Conservation (phyloP, 176 grass and related monocot species). For the Typha latifolia region DNA sequence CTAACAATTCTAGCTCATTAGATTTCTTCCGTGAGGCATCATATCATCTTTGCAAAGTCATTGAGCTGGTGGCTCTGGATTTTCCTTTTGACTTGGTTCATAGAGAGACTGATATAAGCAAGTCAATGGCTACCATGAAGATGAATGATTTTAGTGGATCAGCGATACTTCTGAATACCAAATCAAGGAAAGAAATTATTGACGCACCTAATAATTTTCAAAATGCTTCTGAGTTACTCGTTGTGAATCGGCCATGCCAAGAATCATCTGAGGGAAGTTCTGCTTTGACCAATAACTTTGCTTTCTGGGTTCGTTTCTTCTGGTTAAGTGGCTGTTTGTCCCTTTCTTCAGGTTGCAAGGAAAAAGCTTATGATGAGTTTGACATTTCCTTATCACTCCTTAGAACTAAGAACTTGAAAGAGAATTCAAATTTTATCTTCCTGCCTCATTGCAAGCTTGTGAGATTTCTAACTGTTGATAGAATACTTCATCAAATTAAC, state of each 20-base stretch:
- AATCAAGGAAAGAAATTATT: slow-evolving; percentile 24
- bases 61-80: slow-evolving; percentile 55
- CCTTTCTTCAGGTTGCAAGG: slow-evolving; percentile 60
- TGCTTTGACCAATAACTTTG: slow-evolving; percentile 28
- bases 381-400: slow-evolving; percentile 59
- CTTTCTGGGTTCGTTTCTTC: slow-evolving; percentile 83
- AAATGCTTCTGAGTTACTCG: slow-evolving; percentile 19
- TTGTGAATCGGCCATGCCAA: slow-evolving; percentile 3
- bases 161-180: slow-evolving; percentile 24
- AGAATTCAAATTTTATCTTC: slow-evolving; percentile 39
- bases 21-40: slow-evolving; percentile 55
- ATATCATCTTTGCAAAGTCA: slow-evolving; percentile 89
- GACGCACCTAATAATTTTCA: slow-evolving; percentile 8
- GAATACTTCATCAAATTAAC: slow-evolving; percentile 84
- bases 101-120: slow-evolving; percentile 21
- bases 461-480: slow-evolving; percentile 69
- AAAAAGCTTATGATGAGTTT: slow-evolving; percentile 81
- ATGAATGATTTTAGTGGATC: slow-evolving; percentile 11
- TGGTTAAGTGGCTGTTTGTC: slow-evolving; percentile 79
- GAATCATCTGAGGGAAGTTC: slow-evolving; percentile 26
- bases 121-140: slow-evolving; percentile 9
- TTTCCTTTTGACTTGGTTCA: slow-evolving; percentile 29
- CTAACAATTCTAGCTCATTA: slow-evolving; percentile 41
- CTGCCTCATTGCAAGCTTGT: slow-evolving; percentile 67
- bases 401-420: slow-evolving; percentile 31